These are phyloP conservation scores for Trichophyton benhamiae DNA, from an alignment of 2,329 filamentous ascomycete species.

Conservation along the genomic window DNA sequence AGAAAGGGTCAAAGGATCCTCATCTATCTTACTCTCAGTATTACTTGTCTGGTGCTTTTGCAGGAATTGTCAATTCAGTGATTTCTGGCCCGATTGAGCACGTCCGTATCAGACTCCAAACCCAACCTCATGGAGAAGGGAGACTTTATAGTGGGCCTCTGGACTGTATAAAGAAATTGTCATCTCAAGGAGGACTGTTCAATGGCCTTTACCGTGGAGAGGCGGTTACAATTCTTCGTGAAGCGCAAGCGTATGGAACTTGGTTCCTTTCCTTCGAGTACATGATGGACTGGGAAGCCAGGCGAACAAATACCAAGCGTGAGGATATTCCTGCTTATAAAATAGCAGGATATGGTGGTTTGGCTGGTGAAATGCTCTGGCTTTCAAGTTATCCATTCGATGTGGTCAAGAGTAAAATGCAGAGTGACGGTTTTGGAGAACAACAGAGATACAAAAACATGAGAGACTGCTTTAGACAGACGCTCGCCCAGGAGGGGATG, in stretches of 20 bases:
- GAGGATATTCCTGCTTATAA: conserved; percentile 71
- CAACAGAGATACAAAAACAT: conserved; percentile 64
- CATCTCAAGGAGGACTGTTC: conserved; percentile 53
- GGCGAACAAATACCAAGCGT: conserved; percentile 61
- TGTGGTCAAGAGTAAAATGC: conserved; percentile 99
- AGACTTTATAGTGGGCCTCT: conserved; percentile 71
- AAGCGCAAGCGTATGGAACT: conserved; percentile 86
- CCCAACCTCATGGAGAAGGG: conserved; percentile 75
- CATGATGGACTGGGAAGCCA: conserved; percentile 82
- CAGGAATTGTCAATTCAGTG: conserved; percentile 76
- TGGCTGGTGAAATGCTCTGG: conserved; percentile 92
- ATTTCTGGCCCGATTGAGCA: conserved; percentile 92
- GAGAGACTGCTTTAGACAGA: conserved; percentile 80
- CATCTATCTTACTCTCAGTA: conserved; percentile 72
- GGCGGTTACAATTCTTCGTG: conserved; percentile 71
- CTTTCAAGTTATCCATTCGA: conserved; percentile 88
- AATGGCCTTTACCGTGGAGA: conserved; percentile 75
- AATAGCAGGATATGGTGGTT: conserved; percentile 79
- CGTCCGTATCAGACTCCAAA: conserved; percentile 89
- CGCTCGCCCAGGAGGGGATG: conserved; percentile 61
- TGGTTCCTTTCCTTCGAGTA: conserved; percentile 97
- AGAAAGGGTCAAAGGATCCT: conserved; percentile 26
- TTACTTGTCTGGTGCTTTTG: conserved; percentile 81
- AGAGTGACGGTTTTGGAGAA: conserved; percentile 79
- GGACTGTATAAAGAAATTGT: conserved; percentile 82